Conservation (phyloP, 176 grass and related monocot genomes). For the Carex pumila region DNA sequence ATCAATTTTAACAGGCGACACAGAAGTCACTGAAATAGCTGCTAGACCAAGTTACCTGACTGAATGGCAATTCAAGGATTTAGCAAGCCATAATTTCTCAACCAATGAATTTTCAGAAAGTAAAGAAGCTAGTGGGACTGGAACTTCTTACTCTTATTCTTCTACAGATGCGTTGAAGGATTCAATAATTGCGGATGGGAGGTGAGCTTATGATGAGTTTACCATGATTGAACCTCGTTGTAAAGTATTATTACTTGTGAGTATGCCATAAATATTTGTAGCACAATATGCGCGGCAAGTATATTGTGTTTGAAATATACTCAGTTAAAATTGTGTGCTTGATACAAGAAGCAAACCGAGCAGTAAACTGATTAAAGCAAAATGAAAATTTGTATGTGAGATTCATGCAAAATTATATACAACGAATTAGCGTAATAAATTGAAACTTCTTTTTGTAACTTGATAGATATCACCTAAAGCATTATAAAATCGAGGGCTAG, state of each 20-base stretch:
- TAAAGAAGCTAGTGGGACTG: not conserved
- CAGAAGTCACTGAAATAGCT: slow-evolving; percentile 24
- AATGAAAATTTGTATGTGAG: not conserved
- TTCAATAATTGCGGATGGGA: slow-evolving; percentile 34
- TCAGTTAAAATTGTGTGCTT: not conserved
- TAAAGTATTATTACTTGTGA: not conserved
- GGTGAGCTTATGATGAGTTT: slow-evolving; percentile 27
- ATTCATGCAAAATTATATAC: not conserved
- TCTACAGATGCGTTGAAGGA: slow-evolving; percentile 25
- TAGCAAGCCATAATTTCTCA: slow-evolving; percentile 24
- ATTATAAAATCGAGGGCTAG: no score
- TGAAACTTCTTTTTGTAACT: no score
- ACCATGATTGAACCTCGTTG: not conserved
- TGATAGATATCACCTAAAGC: no score
- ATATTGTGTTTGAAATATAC: not conserved
- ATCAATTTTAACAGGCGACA: slow-evolving; percentile 40
- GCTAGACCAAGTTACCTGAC: slow-evolving; percentile 67
- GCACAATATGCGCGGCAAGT: not conserved
- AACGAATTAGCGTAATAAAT: no score
- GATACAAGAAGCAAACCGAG: not conserved
- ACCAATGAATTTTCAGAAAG: slow-evolving; percentile 27
- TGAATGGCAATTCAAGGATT: slow-evolving; percentile 47
- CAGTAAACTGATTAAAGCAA: not conserved
- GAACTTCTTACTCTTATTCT: slow-evolving; percentile 18
- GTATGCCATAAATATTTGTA: not conserved